Percentiles rank a stretch among this genome's conserved stretches.
These are phyloP conservation scores for Xylaria telfairii DNA, from an alignment of 495 filamentous ascomycete genomes.

Conservation along the genomic window DNA sequence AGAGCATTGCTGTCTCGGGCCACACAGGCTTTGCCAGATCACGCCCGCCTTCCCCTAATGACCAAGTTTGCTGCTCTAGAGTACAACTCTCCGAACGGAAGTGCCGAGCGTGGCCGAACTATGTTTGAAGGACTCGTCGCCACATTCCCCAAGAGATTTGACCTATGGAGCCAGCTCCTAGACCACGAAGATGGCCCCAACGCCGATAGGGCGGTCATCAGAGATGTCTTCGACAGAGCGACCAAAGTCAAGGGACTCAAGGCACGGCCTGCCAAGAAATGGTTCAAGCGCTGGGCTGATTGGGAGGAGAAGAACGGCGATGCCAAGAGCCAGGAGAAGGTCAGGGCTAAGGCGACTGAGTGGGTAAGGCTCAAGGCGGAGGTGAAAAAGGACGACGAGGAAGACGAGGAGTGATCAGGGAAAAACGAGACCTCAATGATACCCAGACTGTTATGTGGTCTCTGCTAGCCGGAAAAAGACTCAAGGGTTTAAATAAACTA, in stretches of 20 bases:
- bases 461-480: not conserved
- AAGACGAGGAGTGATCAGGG: slow-evolving; percentile 33
- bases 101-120: slow-evolving; percentile 89
- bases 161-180: slow-evolving; percentile 90
- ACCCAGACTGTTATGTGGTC: slow-evolving; percentile 17
- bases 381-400: slow-evolving; percentile 38
- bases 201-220: slow-evolving; percentile 63
- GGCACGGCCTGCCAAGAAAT: slow-evolving; percentile 73
- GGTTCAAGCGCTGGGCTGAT: slow-evolving; percentile 83
- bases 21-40: slow-evolving; percentile 73
- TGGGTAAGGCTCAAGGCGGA: slow-evolving; percentile 54
- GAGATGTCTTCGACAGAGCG: slow-evolving; percentile 83
- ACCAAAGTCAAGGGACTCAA: slow-evolving; percentile 71
- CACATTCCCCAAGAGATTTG: slow-evolving; percentile 84
- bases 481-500: not conserved
- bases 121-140: slow-evolving; percentile 88
- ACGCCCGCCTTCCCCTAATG: slow-evolving; percentile 78
- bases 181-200: slow-evolving; percentile 69
- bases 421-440: slow-evolving; percentile 19
- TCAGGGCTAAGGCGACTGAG: slow-evolving; percentile 75
- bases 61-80: slow-evolving; percentile 89
- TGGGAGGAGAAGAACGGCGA: slow-evolving; percentile 80
- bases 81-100: slow-evolving; percentile 82
- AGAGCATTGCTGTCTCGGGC: slow-evolving; percentile 85
- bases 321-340: slow-evolving; percentile 71